A percentile compares a stretch with the other conserved stretches of the same genome.
These are phyloP conservation scores for Quaeritorhiza haematococci DNA, from an alignment of 371 early-diverging fungal species.

Conservation along the genomic window DNA sequence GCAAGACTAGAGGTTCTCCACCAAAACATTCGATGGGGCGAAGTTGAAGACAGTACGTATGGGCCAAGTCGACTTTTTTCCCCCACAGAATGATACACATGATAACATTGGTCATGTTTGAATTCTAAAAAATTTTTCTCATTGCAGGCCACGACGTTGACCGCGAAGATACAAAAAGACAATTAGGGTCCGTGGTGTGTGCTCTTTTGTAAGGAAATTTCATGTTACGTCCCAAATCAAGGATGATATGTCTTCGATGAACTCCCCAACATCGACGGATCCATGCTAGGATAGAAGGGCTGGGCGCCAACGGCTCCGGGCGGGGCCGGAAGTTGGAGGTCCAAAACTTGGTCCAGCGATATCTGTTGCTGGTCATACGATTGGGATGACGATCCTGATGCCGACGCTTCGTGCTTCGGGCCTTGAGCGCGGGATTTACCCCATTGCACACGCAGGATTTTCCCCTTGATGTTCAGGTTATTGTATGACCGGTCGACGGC, in stretches of 20 bases:
- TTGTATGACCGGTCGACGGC: slow-evolving; percentile 30
- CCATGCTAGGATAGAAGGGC: slow-evolving; percentile 23
- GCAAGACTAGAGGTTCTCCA: slow-evolving; percentile 79
- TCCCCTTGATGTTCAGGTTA: slow-evolving; percentile 34
- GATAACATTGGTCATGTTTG: not conserved
- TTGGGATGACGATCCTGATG: not conserved
- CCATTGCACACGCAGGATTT: slow-evolving; percentile 37
- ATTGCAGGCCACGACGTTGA: slow-evolving; percentile 43
- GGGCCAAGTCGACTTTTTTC: not conserved
- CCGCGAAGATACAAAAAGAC: slow-evolving; percentile 42
- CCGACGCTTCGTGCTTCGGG: not conserved
- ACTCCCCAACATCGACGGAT: slow-evolving; percentile 29
- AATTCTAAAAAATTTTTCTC: not conserved
- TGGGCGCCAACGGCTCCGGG: slow-evolving; percentile 15
- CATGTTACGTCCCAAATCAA: too few species aligned
- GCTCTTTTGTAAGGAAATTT: too few species aligned
- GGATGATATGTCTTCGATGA: slow-evolving; percentile 16
- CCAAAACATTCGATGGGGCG: slow-evolving; percentile 89
- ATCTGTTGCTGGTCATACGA: not conserved
- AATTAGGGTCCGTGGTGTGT: slow-evolving; percentile 41
- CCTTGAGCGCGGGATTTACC: slow-evolving; percentile 28
- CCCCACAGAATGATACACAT: not conserved
- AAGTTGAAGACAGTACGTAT: slow-evolving; percentile 75
- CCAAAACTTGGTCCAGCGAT: slow-evolving; percentile 15
- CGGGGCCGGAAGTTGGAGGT: slow-evolving; percentile 23